Evolutionary conservation across 2,329 filamentous ascomycete species (phyloP).

Genomic region (Epichloe scottii): DNA sequence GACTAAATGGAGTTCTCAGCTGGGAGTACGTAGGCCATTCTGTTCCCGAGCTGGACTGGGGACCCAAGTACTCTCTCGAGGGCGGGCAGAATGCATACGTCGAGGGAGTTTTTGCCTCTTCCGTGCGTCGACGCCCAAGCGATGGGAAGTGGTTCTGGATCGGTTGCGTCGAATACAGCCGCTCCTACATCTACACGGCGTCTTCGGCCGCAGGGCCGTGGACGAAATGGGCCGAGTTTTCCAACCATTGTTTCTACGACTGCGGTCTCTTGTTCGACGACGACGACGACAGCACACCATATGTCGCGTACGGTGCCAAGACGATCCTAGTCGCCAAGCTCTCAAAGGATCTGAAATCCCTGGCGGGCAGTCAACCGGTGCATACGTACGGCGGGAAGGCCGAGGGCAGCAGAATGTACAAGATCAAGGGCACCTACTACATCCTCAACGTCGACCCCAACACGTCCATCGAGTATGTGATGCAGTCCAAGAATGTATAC

Average conservation of each 20-base stretch:
- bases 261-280: neutral
- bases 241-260: neutral
- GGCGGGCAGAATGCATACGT: neutral
- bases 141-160: neutral
- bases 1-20: neutral
- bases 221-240: neutral
- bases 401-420: neutral
- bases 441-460: neutral
- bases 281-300: neutral
- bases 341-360: neutral
- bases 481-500: neutral
- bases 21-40: neutral
- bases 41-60: neutral
- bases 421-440: conserved; percentile 1
- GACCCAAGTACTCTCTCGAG: neutral
- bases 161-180: neutral
- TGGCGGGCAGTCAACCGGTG: neutral
- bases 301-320: neutral
- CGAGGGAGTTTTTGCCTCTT: neutral
- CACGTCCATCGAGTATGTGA: neutral
- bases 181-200: neutral
- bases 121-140: neutral
- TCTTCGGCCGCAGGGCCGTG: neutral
- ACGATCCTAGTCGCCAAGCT: neutral
- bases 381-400: neutral